phyloP scores from a whole-genome alignment of 768 basidiomycete genomes.

The Suillus spraguei region DNA sequence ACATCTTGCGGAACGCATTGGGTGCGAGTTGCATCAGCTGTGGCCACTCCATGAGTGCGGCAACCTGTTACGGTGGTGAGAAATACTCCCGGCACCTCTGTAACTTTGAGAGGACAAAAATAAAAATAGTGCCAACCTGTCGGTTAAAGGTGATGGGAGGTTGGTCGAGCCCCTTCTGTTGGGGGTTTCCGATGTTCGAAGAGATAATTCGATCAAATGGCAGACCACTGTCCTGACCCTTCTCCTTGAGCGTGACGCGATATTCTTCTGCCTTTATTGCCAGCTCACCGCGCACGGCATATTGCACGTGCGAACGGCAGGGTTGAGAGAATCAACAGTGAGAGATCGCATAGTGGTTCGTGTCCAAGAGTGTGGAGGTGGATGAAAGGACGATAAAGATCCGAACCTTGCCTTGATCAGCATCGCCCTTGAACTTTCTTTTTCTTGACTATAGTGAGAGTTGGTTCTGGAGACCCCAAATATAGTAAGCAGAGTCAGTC shows the following conservation, averaged over 20 bases:
- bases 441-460: background rate
- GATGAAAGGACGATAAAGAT: constrained; percentile 14
- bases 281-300: constrained; percentile 96
- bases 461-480: background rate
- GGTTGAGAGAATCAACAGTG: constrained; percentile 77
- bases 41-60: constrained; percentile 92
- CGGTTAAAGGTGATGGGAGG: constrained; percentile 89
- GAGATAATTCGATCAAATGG: constrained; percentile 90
- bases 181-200: constrained; percentile 98
- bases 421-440: constrained; percentile 5
- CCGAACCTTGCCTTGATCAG: background rate
- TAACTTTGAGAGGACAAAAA: background rate
- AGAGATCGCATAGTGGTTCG: constrained; percentile 53
- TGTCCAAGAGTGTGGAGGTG: constrained; percentile 4
- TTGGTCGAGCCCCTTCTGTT: constrained; percentile 94
- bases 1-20: constrained; percentile 81
- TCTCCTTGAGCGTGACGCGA: constrained; percentile 66
- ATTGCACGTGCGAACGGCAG: constrained; percentile 83
- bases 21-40: constrained; percentile 77
- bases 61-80: constrained; percentile 54
- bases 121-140: constrained; percentile 61
- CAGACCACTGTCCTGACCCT: constrained; percentile 47
- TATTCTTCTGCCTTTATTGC: constrained; percentile 92
- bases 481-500: background rate
- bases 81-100: constrained; percentile 8